Percentiles rank a stretch among this genome's conserved stretches.
phyloP scores from a whole-genome alignment of 305 asterid species.

The Fraxinus velutina region DNA sequence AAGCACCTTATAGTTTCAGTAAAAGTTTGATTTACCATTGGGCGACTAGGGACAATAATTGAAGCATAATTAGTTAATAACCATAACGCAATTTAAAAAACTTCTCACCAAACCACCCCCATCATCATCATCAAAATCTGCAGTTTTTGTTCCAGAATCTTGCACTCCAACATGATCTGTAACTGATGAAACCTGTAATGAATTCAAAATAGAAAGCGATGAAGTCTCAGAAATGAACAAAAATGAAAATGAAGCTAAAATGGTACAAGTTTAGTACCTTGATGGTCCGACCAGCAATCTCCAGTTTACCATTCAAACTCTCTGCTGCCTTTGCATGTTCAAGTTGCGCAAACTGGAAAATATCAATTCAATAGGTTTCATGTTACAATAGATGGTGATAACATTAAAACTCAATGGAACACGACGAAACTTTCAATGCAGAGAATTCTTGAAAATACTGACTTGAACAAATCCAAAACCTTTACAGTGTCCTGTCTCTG shows the following conservation, averaged over 20 bases:
- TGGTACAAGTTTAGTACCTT: conserved; percentile 45
- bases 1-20: not conserved
- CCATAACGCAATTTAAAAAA: not conserved
- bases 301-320: conserved; percentile 85
- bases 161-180: conserved; percentile 80
- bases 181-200: conserved; percentile 80
- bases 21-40: not conserved
- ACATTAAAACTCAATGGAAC: not conserved
- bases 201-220: conserved; percentile 5
- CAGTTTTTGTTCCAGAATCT: conserved; percentile 89
- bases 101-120: conserved; percentile 93
- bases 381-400: not conserved
- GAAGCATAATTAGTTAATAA: conserved; percentile 14
- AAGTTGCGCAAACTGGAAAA: conserved; percentile 67
- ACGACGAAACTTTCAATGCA: not conserved
- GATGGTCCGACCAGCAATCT: conserved; percentile 92
- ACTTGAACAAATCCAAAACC: conserved; percentile 99
- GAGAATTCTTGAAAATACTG: conserved; percentile 36
- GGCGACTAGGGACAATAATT: not conserved
- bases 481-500: conserved; percentile 98
- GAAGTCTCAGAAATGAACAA: not conserved
- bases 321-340: conserved; percentile 98
- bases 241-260: conserved; percentile 7
- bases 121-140: conserved; percentile 97
- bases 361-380: conserved; percentile 11